Evolutionary conservation across 2,329 filamentous ascomycete species (phyloP).

Genomic region (Nakataea oryzae): DNA sequence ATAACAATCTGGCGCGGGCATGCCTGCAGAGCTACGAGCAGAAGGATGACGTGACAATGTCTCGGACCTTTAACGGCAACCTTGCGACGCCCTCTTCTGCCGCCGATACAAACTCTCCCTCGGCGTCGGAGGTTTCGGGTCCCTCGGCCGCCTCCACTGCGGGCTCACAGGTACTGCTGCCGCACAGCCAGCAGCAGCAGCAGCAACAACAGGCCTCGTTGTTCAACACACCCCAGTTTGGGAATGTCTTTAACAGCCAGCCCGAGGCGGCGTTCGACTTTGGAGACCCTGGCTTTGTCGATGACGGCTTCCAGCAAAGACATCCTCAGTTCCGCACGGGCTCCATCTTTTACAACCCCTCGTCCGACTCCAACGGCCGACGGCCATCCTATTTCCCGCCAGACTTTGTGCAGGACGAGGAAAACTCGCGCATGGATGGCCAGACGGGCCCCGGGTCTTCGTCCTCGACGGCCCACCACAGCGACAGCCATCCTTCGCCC

Average conservation of each 20-base stretch:
- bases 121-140: slow-evolving; percentile 27
- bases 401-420: slow-evolving; percentile 15
- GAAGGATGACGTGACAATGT: slow-evolving; percentile 29
- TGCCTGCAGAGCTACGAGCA: slow-evolving; percentile 81
- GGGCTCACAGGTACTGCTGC: slow-evolving; percentile 13
- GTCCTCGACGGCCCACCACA: slow-evolving; percentile 12
- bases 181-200: slow-evolving; percentile 8
- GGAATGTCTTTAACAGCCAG: slow-evolving; percentile 45
- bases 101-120: slow-evolving; percentile 36
- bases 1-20: slow-evolving; percentile 73
- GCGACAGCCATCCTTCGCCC: slow-evolving; percentile 11
- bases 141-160: slow-evolving; percentile 10
- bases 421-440: slow-evolving; percentile 17
- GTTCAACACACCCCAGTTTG: slow-evolving; percentile 45
- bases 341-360: slow-evolving; percentile 54
- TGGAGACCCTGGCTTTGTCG: slow-evolving; percentile 4
- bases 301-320: slow-evolving; percentile 17
- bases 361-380: slow-evolving; percentile 41
- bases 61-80: slow-evolving; percentile 19
- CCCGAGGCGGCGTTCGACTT: slow-evolving; percentile 32
- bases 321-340: slow-evolving; percentile 51
- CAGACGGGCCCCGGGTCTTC: slow-evolving; percentile 16
- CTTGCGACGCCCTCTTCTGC: slow-evolving; percentile 36
- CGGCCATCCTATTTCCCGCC: slow-evolving; percentile 56
- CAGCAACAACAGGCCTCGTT: slow-evolving; percentile 14